Evolutionary conservation across 73 alveolate genomes (phyloP).

Genomic region (Uronychia binucleata): DNA sequence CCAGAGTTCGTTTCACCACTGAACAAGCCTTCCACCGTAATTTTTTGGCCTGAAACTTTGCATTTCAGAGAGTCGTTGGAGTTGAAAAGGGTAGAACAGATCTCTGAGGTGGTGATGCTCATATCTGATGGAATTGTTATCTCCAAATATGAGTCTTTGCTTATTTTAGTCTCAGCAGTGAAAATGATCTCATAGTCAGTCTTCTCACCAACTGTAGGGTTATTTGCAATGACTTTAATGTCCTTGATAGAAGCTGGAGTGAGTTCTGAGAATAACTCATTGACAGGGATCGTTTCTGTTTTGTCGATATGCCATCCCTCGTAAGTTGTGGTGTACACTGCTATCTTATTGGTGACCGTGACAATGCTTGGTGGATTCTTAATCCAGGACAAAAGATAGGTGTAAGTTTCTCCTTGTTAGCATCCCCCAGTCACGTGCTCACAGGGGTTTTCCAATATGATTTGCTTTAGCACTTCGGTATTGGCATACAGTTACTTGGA

Average conservation of each 20-base stretch:
- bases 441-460: not conserved
- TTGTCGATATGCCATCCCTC: conserved; percentile 30
- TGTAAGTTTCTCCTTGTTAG: not conserved
- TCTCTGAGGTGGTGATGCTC: not conserved
- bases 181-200: conserved; percentile 36
- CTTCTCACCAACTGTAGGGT: conserved; percentile 50
- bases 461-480: not conserved
- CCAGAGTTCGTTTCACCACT: conserved; percentile 7
- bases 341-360: conserved; percentile 5
- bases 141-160: conserved; percentile 1
- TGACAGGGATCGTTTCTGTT: conserved; percentile 2
- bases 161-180: conserved; percentile 43
- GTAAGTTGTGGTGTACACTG: not conserved
- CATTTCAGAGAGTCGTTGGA: conserved; percentile 2
- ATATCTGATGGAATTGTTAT: conserved; percentile 19
- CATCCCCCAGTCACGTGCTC: conserved; percentile 6
- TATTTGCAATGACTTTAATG: conserved; percentile 9
- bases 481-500: not conserved
- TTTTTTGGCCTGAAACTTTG: not conserved
- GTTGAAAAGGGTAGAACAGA: not conserved
- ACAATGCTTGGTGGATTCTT: conserved; percentile 24
- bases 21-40: conserved; percentile 18
- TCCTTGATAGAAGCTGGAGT: not conserved
- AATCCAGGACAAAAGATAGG: conserved; percentile 1
- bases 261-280: conserved; percentile 16